Percentiles rank a stretch among this genome's conserved stretches.
These are phyloP conservation scores for Cyclotella atomus DNA, from an alignment of 108 stramenopile species.

Conservation along the genomic window DNA sequence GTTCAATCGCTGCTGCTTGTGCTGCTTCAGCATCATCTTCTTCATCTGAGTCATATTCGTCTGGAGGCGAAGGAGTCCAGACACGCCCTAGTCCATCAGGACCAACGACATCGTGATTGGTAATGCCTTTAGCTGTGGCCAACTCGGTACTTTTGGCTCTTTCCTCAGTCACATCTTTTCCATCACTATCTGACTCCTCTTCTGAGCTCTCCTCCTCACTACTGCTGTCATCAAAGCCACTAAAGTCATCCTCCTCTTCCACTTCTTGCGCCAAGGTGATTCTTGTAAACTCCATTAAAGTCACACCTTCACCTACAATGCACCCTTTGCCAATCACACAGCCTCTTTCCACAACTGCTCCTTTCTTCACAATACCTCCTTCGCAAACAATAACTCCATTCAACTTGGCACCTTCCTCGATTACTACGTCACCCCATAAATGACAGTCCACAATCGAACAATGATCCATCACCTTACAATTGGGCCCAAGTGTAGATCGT, in stretches of 20 bases:
- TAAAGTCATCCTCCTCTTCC: constrained; percentile 65
- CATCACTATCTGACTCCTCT: constrained; percentile 36
- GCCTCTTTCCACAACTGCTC: constrained; percentile 79
- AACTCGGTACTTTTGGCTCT: not conserved
- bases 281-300: constrained; percentile 84
- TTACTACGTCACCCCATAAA: constrained; percentile 78
- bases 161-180: constrained; percentile 3
- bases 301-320: constrained; percentile 80
- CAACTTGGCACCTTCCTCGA: constrained; percentile 78
- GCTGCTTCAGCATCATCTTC: constrained; percentile 46
- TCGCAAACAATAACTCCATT: constrained; percentile 75
- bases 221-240: constrained; percentile 49
- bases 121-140: constrained; percentile 3
- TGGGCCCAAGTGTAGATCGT: constrained; percentile 76
- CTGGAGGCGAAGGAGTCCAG: constrained; percentile 60
- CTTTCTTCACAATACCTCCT: constrained; percentile 63
- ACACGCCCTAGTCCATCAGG: constrained; percentile 67
- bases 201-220: constrained; percentile 45
- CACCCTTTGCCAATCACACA: constrained; percentile 91
- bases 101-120: constrained; percentile 66
- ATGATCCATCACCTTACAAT: constrained; percentile 64
- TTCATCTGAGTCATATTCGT: constrained; percentile 56
- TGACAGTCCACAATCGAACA: constrained; percentile 74
- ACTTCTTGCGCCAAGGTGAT: constrained; percentile 73
- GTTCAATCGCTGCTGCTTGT: constrained; percentile 27